A percentile compares a stretch with the other conserved stretches of the same genome.
Evolutionary conservation across 345 rosid species (phyloP).

Genomic region (Litchi chinensis): DNA sequence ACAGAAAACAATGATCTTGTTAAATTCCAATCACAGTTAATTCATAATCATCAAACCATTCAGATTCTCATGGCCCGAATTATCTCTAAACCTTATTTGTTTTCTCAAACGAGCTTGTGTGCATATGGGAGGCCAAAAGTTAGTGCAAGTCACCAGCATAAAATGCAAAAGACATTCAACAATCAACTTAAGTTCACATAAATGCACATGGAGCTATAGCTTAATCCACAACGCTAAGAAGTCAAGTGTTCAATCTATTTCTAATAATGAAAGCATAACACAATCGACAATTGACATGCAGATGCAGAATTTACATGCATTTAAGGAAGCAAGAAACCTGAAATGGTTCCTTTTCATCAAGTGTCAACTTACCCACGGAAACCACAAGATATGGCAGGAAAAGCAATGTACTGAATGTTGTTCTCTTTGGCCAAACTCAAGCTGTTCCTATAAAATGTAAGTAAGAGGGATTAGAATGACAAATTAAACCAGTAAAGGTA

Average conservation of each 20-base stretch:
- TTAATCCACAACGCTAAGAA: not conserved
- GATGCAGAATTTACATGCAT: too few relatives aligned
- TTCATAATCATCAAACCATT: not conserved
- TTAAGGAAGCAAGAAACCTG: not conserved
- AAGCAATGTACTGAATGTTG: conserved; percentile 71
- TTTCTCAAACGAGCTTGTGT: too few relatives aligned
- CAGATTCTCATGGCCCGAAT: too few relatives aligned
- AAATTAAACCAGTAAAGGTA: not conserved
- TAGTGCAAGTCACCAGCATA: not conserved
- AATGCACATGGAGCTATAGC: not conserved
- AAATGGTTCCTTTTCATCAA: not conserved
- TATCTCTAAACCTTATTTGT: too few relatives aligned
- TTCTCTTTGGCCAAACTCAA: conserved; percentile 66
- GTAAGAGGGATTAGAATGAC: conserved; percentile 7
- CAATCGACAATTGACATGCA: too few relatives aligned
- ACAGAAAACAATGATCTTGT: not conserved
- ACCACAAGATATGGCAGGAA: conserved; percentile 54
- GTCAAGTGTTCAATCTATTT: too few relatives aligned
- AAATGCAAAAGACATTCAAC: not conserved
- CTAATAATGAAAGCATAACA: too few relatives aligned
- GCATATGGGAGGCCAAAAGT: not conserved
- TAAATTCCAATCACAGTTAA: not conserved
- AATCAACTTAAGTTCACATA: not conserved
- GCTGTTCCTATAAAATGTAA: conserved; percentile 23
- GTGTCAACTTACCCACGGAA: too few relatives aligned